phyloP scores from a whole-genome alignment of 2,329 filamentous ascomycete genomes.

The Botrytis elliptica region DNA sequence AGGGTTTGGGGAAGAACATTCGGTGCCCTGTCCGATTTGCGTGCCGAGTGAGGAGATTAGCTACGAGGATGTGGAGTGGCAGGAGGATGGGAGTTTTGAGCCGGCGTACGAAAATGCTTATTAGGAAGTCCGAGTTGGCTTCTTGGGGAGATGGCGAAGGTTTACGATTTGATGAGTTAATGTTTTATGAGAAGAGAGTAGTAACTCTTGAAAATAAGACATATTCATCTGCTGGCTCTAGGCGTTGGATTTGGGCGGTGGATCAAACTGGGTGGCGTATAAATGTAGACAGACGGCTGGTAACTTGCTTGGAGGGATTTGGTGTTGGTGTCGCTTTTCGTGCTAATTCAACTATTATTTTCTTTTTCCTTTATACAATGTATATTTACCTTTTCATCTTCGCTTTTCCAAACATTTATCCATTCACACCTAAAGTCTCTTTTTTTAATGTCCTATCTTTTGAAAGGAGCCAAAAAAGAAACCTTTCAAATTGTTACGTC shows the following conservation, averaged over 20 bases:
- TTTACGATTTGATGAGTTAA: not conserved
- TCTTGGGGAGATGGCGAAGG: not conserved
- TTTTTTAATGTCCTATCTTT: not conserved
- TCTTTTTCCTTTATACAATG: not conserved
- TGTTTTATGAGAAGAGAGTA: not conserved
- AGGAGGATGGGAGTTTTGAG: not conserved
- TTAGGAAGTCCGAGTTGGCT: not conserved
- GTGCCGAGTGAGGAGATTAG: not conserved
- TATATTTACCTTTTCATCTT: not conserved
- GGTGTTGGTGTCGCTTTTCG: not conserved
- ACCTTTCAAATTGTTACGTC: not conserved
- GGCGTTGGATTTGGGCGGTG: not conserved
- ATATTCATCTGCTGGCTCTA: not conserved
- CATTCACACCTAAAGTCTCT: not conserved
- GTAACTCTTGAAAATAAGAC: not conserved
- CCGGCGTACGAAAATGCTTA: not conserved
- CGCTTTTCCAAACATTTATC: too few relatives aligned
- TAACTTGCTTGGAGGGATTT: not conserved
- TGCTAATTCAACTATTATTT: not conserved
- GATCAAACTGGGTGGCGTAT: not conserved
- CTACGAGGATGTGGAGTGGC: not conserved
- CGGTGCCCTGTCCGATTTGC: constrained; percentile 13
- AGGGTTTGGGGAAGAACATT: not conserved
- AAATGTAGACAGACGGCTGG: not conserved
- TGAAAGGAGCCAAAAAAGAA: not conserved